Evolutionary conservation across 2,329 filamentous ascomycete genomes (phyloP).

Genomic region (Knufia petricola): DNA sequence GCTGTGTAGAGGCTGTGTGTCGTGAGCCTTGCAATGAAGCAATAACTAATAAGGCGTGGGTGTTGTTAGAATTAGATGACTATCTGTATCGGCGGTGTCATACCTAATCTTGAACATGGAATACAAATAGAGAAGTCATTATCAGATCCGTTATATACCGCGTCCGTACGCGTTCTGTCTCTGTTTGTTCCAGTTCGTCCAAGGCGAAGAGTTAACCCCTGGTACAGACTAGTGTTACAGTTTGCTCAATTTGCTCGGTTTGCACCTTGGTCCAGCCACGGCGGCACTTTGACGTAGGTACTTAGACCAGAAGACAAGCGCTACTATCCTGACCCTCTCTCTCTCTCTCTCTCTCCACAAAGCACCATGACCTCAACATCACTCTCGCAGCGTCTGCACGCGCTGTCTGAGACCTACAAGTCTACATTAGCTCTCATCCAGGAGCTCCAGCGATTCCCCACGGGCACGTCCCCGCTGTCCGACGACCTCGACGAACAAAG

Average conservation of each 20-base stretch:
- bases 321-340: background rate
- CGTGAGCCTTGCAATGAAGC: too few relatives aligned
- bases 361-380: conserved; percentile 30
- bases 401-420: conserved; percentile 46
- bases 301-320: background rate
- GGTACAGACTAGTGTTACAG: too few relatives aligned
- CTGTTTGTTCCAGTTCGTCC: too few relatives aligned
- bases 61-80: too few relatives aligned
- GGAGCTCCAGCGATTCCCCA: conserved; percentile 50
- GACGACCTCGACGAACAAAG: conserved; percentile 54
- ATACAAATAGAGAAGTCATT: too few relatives aligned
- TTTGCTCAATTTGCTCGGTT: background rate
- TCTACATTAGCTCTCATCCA: conserved; percentile 46
- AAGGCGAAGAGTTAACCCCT: too few relatives aligned
- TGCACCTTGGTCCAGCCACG: background rate
- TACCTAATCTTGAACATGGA: too few relatives aligned
- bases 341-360: background rate
- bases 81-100: too few relatives aligned
- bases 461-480: conserved; percentile 46
- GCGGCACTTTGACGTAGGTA: background rate
- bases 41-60: too few relatives aligned
- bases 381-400: conserved; percentile 41
- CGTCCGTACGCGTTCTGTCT: too few relatives aligned
- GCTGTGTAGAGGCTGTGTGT: too few relatives aligned
- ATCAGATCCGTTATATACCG: too few relatives aligned